Percentiles rank a stretch among this genome's conserved stretches.
These are phyloP conservation scores for Hortaea sp. DNA, from an alignment of 2,329 filamentous ascomycete species.

Conservation along the genomic window DNA sequence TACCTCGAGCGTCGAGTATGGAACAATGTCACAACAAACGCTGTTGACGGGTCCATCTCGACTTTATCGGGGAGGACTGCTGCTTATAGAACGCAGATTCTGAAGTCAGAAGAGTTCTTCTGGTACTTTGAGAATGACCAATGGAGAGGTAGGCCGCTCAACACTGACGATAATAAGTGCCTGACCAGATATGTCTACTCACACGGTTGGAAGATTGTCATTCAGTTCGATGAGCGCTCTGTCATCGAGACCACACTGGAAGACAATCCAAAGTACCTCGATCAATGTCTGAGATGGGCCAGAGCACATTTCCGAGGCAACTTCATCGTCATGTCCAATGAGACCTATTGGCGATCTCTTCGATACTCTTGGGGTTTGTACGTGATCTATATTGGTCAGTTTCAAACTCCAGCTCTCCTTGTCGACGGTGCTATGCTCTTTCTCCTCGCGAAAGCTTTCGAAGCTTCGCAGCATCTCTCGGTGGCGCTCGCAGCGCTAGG, in stretches of 20 bases:
- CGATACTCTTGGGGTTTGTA: conserved; percentile 45
- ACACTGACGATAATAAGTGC: conserved; percentile 53
- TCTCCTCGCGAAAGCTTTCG: conserved; percentile 21
- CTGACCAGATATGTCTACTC: conserved; percentile 45
- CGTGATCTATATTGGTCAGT: conserved; percentile 44
- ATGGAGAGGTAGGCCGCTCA: conserved; percentile 42
- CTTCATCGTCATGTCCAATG: conserved; percentile 34
- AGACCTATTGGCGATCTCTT: conserved; percentile 22
- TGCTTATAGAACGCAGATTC: conserved; percentile 41
- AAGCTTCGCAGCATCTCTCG: neutral
- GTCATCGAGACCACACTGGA: conserved; percentile 46
- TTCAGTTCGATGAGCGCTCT: conserved; percentile 43
- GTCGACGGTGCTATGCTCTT: conserved; percentile 39
- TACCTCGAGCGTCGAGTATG: conserved; percentile 55
- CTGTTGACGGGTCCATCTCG: conserved; percentile 50
- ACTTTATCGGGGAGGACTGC: conserved; percentile 49
- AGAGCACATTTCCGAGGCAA: conserved; percentile 52
- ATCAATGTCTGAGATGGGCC: conserved; percentile 48
- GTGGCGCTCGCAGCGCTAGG: conserved; percentile 9
- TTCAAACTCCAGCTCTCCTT: conserved; percentile 48
- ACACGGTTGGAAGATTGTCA: conserved; percentile 42
- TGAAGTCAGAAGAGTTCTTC: conserved; percentile 36
- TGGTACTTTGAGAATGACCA: conserved; percentile 39
- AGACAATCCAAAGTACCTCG: conserved; percentile 38
- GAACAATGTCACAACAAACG: conserved; percentile 47